A percentile compares a stretch with the other conserved stretches of the same genome.
These are phyloP conservation scores for Lentinula novae-zelandiae DNA, from an alignment of 1,284 basidiomycete genomes.

Conservation along the genomic window DNA sequence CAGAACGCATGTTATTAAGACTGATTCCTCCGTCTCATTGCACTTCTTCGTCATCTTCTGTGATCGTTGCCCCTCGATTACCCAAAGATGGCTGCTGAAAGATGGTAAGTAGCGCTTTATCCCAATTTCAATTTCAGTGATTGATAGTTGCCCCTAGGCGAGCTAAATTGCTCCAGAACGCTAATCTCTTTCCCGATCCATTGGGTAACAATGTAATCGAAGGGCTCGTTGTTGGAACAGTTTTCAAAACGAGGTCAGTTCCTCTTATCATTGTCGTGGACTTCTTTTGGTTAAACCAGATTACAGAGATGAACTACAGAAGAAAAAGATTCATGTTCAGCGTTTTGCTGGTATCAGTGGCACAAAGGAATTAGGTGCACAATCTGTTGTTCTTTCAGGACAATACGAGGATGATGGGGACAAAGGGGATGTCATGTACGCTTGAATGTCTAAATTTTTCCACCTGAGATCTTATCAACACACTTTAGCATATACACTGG, in stretches of 20 bases:
- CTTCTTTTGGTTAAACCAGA: neutral
- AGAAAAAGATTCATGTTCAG: slow-evolving; percentile 1
- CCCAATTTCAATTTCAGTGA: neutral
- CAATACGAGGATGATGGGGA: slow-evolving; percentile 41
- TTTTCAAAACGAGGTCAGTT: neutral
- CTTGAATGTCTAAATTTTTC: neutral
- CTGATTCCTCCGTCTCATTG: no score
- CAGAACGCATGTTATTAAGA: no score
- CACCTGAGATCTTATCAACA: neutral
- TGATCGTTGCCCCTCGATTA: neutral
- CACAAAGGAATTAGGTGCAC: slow-evolving; percentile 26
- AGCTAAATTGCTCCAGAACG: neutral
- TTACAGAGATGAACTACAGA: neutral
- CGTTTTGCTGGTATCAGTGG: slow-evolving; percentile 20
- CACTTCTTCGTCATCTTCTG: neutral
- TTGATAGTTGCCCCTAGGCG: neutral
- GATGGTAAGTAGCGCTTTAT: neutral
- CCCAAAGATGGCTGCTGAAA: neutral
- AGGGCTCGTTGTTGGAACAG: slow-evolving; percentile 1
- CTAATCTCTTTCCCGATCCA: neutral
- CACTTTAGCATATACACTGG: slow-evolving; percentile 34
- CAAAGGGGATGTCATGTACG: slow-evolving; percentile 35
- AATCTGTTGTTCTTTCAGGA: slow-evolving; percentile 36
- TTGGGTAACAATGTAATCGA: neutral
- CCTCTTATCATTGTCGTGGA: neutral